Conservation (phyloP, 306 rosid species). For the Oemleria cerasiformis region DNA sequence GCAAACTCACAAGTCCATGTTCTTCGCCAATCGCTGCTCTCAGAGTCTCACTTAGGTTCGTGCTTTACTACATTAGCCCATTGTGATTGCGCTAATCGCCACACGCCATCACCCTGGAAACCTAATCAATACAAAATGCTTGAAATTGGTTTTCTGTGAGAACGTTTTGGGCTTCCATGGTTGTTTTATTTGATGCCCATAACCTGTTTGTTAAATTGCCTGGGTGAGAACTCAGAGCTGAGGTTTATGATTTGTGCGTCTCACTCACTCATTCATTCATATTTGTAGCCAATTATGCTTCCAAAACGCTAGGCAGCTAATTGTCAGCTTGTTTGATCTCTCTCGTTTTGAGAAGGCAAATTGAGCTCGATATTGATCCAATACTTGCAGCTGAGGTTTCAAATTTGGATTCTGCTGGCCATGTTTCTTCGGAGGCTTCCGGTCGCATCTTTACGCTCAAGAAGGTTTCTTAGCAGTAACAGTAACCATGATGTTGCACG, state of each 20-base stretch:
- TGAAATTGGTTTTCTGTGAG: too few species aligned
- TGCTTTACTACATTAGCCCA: background rate
- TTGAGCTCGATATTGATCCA: background rate
- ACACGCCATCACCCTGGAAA: background rate
- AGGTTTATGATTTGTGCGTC: background rate
- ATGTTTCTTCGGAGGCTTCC: slow-evolving; percentile 69
- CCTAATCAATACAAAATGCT: background rate
- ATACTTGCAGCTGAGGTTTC: slow-evolving; percentile 2
- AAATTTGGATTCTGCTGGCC: background rate
- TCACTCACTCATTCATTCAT: background rate
- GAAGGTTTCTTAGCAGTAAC: slow-evolving; percentile 49
- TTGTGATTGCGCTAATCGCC: background rate
- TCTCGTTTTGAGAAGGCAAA: background rate
- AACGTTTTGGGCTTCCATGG: too few species aligned
- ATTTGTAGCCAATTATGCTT: background rate
- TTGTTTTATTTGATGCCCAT: background rate
- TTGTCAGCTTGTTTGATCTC: background rate
- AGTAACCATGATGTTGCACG: slow-evolving; percentile 43
- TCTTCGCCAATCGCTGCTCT: background rate
- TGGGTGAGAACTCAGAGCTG: slow-evolving; percentile 2
- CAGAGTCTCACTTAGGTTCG: background rate
- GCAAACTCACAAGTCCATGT: background rate
- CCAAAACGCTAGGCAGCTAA: background rate
- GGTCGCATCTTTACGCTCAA: slow-evolving; percentile 44
- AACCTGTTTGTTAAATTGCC: slow-evolving; percentile 26